Conservation (phyloP, 257 asterid genomes). For the Ballota nigra region DNA sequence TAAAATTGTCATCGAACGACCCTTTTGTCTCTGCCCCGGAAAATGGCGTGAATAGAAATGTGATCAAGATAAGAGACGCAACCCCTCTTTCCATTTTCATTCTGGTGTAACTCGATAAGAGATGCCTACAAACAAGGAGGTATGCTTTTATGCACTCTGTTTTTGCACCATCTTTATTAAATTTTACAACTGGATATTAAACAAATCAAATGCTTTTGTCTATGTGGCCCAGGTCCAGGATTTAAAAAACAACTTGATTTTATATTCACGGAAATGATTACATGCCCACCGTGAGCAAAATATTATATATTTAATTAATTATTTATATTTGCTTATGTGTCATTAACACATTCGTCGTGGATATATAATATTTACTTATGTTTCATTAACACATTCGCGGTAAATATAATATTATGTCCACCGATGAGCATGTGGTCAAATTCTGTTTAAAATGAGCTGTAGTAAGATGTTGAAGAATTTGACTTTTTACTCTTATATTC, state of each 20-base stretch:
- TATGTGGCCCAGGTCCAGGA: constrained; percentile 16
- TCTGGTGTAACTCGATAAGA: constrained; percentile 1
- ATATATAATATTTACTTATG: too few species aligned
- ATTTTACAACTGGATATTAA: constrained; percentile 10
- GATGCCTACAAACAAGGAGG: neutral
- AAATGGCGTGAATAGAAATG: constrained; percentile 11
- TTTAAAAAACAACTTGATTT: neutral
- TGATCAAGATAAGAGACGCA: constrained; percentile 27
- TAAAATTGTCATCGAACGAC: constrained; percentile 64
- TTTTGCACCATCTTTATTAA: neutral
- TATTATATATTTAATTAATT: too few species aligned
- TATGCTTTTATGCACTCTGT: constrained; percentile 15
- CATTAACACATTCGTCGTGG: too few species aligned
- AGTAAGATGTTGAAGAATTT: neutral
- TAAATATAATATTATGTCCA: too few species aligned
- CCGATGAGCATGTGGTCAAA: too few species aligned
- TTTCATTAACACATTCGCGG: too few species aligned
- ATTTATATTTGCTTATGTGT: too few species aligned
- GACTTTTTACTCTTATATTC: neutral
- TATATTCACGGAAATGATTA: too few species aligned
- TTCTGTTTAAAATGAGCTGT: too few species aligned
- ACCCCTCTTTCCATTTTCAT: constrained; percentile 38
- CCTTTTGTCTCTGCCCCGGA: constrained; percentile 30
- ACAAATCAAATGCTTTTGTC: neutral
- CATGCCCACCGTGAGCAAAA: too few species aligned